A percentile compares a stretch with the other conserved stretches of the same genome.
These are phyloP conservation scores for Mycogone perniciosa DNA, from an alignment of 2,329 filamentous ascomycete genomes.

Conservation along the genomic window DNA sequence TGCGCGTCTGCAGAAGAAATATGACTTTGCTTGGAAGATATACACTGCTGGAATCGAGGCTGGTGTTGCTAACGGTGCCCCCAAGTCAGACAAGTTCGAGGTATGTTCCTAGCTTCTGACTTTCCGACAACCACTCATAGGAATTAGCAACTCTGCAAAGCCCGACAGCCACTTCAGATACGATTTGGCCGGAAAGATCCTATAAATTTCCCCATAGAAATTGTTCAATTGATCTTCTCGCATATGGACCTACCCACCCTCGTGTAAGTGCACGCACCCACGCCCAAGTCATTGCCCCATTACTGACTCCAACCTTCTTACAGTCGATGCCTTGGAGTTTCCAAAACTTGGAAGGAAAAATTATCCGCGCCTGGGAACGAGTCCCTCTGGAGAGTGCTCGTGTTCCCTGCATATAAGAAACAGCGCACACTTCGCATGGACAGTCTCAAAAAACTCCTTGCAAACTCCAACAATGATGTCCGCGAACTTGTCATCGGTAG, in stretches of 20 bases:
- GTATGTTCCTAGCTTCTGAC: conserved; percentile 15
- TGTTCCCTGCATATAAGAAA: conserved; percentile 20
- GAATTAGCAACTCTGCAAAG: conserved; percentile 28
- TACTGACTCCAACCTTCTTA: neutral
- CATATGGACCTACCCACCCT: conserved; percentile 28
- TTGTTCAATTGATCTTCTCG: conserved; percentile 31
- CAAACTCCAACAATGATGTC: conserved; percentile 25
- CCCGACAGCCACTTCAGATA: conserved; percentile 29
- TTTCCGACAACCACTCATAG: neutral
- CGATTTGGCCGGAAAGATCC: conserved; percentile 31
- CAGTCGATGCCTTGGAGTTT: conserved; percentile 29
- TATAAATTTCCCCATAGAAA: conserved; percentile 29
- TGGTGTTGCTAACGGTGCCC: conserved; percentile 21
- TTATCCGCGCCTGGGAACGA: conserved; percentile 24
- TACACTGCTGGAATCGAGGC: conserved; percentile 35
- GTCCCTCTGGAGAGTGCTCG: conserved; percentile 27
- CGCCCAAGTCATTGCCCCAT: neutral
- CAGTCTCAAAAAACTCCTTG: conserved; percentile 24
- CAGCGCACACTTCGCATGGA: conserved; percentile 17
- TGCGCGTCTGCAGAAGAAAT: conserved; percentile 30
- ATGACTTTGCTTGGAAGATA: conserved; percentile 34
- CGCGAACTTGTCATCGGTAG: conserved; percentile 9
- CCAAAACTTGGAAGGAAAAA: conserved; percentile 26
- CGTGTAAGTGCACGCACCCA: conserved; percentile 18
- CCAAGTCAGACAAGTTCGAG: conserved; percentile 27